Percentiles rank a stretch among this genome's conserved stretches.
Evolutionary conservation across 805 yeast genomes (phyloP).

Genomic region (Saccharomyces mikatae): DNA sequence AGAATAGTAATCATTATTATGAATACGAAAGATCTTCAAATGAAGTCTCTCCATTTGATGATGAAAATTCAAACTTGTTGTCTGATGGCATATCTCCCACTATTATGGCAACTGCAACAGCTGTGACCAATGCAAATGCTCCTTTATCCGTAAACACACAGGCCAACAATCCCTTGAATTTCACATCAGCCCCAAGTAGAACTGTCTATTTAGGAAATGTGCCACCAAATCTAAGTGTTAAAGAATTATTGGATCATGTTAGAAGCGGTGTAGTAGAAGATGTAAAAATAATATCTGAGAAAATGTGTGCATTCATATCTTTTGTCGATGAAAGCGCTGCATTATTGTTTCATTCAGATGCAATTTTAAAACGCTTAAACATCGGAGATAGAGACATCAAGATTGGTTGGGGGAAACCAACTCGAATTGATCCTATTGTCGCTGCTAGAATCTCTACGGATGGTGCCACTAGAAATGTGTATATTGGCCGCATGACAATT

Average conservation of each 20-base stretch:
- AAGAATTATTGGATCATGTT: slow-evolving; percentile 81
- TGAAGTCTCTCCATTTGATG: background rate
- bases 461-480: slow-evolving; percentile 90
- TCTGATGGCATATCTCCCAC: slow-evolving; percentile 1
- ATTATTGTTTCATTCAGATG: slow-evolving; percentile 85
- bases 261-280: slow-evolving; percentile 84
- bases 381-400: slow-evolving; percentile 76
- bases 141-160: slow-evolving; percentile 6
- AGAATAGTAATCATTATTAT: background rate
- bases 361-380: slow-evolving; percentile 71
- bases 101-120: slow-evolving; percentile 18
- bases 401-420: slow-evolving; percentile 88
- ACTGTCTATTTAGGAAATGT: slow-evolving; percentile 87
- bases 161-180: slow-evolving; percentile 24
- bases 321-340: slow-evolving; percentile 87
- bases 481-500: slow-evolving; percentile 51
- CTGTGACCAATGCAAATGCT: slow-evolving; percentile 20
- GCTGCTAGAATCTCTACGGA: slow-evolving; percentile 69
- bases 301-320: slow-evolving; percentile 83
- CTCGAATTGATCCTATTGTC: slow-evolving; percentile 67
- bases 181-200: slow-evolving; percentile 55
- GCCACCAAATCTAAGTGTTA: slow-evolving; percentile 71
- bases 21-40: background rate
- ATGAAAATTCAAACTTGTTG: background rate
- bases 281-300: slow-evolving; percentile 68